Evolutionary conservation across 2,329 filamentous ascomycete genomes (phyloP).

Genomic region (Penicillium sp.): DNA sequence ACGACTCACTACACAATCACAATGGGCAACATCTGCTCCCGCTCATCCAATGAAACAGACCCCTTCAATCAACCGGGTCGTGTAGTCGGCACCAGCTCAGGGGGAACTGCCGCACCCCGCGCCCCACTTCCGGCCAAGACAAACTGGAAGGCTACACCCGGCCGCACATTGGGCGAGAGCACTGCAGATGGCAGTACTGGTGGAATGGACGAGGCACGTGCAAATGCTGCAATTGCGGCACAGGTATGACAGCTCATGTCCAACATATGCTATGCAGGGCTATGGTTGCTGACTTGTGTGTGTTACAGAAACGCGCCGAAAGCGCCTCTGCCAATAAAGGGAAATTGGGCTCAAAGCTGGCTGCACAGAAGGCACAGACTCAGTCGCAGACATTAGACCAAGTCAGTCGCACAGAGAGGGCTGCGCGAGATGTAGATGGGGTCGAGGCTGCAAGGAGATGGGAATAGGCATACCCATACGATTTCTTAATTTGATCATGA

Average conservation of each 20-base stretch:
- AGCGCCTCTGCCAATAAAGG: conserved; percentile 50
- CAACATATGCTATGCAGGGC: not conserved
- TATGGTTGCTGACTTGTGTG: not conserved
- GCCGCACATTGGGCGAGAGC: conserved; percentile 63
- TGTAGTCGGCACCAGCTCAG: conserved; percentile 59
- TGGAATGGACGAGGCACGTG: conserved; percentile 57
- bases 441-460: conserved; percentile 57
- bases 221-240: conserved; percentile 74
- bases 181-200: conserved; percentile 19
- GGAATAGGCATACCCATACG: conserved; percentile 42
- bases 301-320: conserved; percentile 62
- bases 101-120: conserved; percentile 50
- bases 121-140: conserved; percentile 48
- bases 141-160: conserved; percentile 47
- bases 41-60: conserved; percentile 58
- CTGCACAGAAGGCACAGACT: conserved; percentile 73
- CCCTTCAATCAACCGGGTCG: conserved; percentile 72
- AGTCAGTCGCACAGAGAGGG: conserved; percentile 63
- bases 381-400: conserved; percentile 65
- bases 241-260: conserved; percentile 61
- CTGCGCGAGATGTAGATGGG: conserved; percentile 65
- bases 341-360: conserved; percentile 68
- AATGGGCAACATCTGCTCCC: conserved; percentile 89
- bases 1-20: conserved; percentile 13
- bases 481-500: not conserved